Base-by-base conservation (phyloP, 2,329 filamentous ascomycete genomes). In the Ophiognomonia clavigignenti-juglandacearum region DNA sequence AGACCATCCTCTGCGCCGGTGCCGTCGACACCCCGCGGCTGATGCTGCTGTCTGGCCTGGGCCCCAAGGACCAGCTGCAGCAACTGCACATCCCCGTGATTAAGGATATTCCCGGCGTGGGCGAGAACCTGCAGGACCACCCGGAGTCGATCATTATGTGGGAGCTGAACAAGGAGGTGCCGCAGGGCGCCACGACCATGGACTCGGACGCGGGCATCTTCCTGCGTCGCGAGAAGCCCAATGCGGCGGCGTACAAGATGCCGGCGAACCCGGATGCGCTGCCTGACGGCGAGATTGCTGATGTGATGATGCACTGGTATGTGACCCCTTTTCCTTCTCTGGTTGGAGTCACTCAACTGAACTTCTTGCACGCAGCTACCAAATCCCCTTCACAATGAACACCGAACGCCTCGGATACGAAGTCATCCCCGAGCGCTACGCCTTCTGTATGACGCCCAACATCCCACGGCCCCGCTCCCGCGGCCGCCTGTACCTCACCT, bases 401-500 rank as follows among this genome's bases (percentile, higher is more conserved):
- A 96, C 89, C 2, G 71, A 77, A 46, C 83, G 87, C 34, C 77
- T 96, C 10, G 89, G 89, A 56, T 95, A 83, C 61, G 74, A 73
- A 35, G 63, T 67, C 49, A 61, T 76, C 52, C 58, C 78, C 52
- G 81, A 91, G 55, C 86, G 84, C 51, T 85, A 91, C 59, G 88
- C 88, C 43, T 95, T 95, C 74, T 93, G 88, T 78, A 93, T 93
- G 85, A 93, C 88, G 14, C 88, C 88, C 59, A 93, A 95, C 71
- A 93, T 95, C 59, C 88, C 87, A 27, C 86, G 88, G 20, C 85
- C 88, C 23, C 83, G 86, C 45, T 90, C 86, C 39, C 82, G 85
- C 45, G 88, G 88, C 50, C 79, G 82, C 54, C 73, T 92, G 59
- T 92, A 86, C 70, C 79, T 92, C 55, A 88, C 85, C 44, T 88